Evolutionary conservation across 805 yeast species (phyloP), one percentile per base, ranked within the genome.

Genomic region (Ogataea angusta): DNA sequence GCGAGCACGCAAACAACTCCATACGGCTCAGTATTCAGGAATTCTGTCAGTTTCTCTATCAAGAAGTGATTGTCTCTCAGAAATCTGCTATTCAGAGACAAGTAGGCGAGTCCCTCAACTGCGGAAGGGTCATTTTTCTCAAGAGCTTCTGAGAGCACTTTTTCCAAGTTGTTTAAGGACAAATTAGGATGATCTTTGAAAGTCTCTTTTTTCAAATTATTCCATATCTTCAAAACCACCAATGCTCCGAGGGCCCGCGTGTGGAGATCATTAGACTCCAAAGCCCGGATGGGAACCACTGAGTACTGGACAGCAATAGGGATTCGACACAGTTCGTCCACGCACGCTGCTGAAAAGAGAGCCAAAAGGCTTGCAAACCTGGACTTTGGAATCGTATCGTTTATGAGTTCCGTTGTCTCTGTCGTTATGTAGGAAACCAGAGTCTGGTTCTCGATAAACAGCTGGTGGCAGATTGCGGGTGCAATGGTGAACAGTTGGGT

Each of bases 201-300:
- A 7, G 43, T 18, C 24, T 57, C 61, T 17, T 67, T 56, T 30
- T 70, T 65, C 0, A 74, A 58, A 40, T 72, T 67, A 36, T 72
- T 70, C 85, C 85, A 80, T 2, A 78, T 58, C 54, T 81, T 81
- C 6, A 77, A 60, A n/a, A 78, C 51, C 3, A 73, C 72, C 27
- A 78, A 52, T 0, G 73, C 65, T 0, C 80, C 62, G 10, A 68
- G 52, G 13, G 43, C 41, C 17, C 49, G 36, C n/a, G 42, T 22
- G 12, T 40, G 35, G 3, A 7, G 67, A 59, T 18, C 30, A 4
- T 30, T 29, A 14, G 13, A 18, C 10, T 46, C 47, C 9, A 70
- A 42, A 0, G 73, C 70, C 28, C 59, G 54, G 15, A 71, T 57
- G 16, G 79, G 53, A 0, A 74, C 50, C 4, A 59, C 53, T 26